Percentiles rank a stretch among this genome's conserved stretches.
phyloP scores from a whole-genome alignment of 495 filamentous ascomycete genomes.

The Talaromyces liani region DNA sequence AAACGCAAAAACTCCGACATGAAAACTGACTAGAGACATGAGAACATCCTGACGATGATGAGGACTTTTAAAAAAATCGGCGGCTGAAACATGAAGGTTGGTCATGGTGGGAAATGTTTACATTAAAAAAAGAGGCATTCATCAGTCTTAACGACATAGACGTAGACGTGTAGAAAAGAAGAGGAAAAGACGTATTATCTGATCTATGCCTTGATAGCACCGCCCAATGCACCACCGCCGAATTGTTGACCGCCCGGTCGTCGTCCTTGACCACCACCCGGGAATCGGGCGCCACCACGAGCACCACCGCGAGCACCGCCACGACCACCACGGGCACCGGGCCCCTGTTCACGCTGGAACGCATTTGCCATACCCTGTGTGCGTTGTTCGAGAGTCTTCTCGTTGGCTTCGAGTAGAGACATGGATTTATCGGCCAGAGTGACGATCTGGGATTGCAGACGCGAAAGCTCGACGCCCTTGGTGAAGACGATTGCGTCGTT shows the following conservation, averaged over 20 bases:
- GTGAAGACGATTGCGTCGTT: slow-evolving; percentile 97
- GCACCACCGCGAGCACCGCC: slow-evolving; percentile 56
- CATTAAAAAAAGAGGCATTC: slow-evolving; percentile 1
- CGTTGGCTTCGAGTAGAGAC: slow-evolving; percentile 91
- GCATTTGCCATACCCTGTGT: slow-evolving; percentile 94
- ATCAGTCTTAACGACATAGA: background rate
- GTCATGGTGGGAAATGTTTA: background rate
- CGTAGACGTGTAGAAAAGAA: slow-evolving; percentile 13
- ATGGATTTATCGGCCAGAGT: slow-evolving; percentile 94
- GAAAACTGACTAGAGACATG: slow-evolving; percentile 9
- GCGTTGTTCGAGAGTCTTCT: slow-evolving; percentile 91
- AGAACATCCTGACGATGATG: background rate
- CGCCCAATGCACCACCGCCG: slow-evolving; percentile 55
- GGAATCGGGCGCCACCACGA: slow-evolving; percentile 53
- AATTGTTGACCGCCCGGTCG: slow-evolving; percentile 55
- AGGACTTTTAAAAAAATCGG: background rate
- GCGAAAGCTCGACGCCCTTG: slow-evolving; percentile 95
- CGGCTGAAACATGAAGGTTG: background rate
- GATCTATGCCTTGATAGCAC: slow-evolving; percentile 55
- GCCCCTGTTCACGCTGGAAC: slow-evolving; percentile 80
- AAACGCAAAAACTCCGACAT: slow-evolving; percentile 6
- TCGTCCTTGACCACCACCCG: slow-evolving; percentile 43
- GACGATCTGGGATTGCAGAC: slow-evolving; percentile 90
- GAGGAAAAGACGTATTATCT: slow-evolving; percentile 12
- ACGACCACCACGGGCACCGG: slow-evolving; percentile 64